phyloP scores from a whole-genome alignment of 2,329 filamentous ascomycete genomes.

The Drechslera avenae region DNA sequence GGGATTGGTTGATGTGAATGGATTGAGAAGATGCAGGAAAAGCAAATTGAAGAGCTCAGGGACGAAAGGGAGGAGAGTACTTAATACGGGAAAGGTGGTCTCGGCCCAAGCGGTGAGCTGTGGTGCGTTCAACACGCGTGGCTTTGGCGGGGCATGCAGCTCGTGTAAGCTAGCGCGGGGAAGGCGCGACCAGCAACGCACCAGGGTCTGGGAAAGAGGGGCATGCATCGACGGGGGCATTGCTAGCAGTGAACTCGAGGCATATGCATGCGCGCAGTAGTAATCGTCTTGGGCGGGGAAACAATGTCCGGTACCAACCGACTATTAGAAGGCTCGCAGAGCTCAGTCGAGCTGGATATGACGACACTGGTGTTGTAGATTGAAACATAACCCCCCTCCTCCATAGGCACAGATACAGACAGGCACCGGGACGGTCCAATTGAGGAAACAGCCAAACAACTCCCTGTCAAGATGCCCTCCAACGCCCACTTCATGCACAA shows the following conservation, averaged over 20 bases:
- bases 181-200: conserved; percentile 16
- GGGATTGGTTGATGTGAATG: background rate
- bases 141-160: conserved; percentile 18
- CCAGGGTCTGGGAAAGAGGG: conserved; percentile 19
- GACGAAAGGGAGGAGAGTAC: background rate
- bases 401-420: too few species aligned
- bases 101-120: conserved; percentile 21
- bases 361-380: too few species aligned
- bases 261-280: background rate
- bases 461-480: conserved; percentile 29
- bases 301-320: background rate
- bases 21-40: background rate
- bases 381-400: background rate
- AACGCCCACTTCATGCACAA: conserved; percentile 25
- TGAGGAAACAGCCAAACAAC: background rate
- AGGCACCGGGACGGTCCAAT: background rate
- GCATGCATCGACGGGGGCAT: background rate
- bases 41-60: background rate
- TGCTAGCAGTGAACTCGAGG: conserved; percentile 1
- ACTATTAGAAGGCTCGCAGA: too few species aligned
- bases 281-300: background rate
- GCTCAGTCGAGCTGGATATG: too few species aligned
- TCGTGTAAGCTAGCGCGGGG: conserved; percentile 24
- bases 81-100: conserved; percentile 14
- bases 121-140: conserved; percentile 18